These are phyloP conservation scores for Spathaspora boniae DNA, from an alignment of 805 yeast species.

Conservation along the genomic window DNA sequence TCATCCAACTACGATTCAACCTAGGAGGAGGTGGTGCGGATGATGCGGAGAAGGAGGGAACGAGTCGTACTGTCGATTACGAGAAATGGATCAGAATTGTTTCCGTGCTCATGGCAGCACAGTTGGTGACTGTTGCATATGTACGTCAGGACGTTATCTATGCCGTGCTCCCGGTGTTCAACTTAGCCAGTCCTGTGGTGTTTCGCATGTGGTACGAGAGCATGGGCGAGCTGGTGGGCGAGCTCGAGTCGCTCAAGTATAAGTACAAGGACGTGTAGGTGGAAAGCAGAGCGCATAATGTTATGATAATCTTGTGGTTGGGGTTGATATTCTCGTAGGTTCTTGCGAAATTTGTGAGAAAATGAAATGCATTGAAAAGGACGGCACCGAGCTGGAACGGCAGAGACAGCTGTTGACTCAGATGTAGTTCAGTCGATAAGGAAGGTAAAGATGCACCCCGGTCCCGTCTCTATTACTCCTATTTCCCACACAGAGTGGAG, in stretches of 20 bases:
- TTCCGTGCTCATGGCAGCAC: not conserved
- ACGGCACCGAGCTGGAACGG: not conserved
- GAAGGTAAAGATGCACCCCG: not conserved
- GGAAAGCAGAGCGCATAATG: too few species aligned
- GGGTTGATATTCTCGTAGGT: too few species aligned
- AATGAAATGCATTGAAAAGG: not conserved
- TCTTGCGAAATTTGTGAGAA: too few species aligned
- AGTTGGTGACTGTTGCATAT: not conserved
- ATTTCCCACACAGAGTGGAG: too few species aligned
- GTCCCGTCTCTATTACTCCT: too few species aligned
- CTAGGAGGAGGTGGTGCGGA: too few species aligned
- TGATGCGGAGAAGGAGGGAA: too few species aligned
- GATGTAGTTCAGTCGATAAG: not conserved
- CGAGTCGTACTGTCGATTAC: too few species aligned
- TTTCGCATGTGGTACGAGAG: conserved; percentile 11
- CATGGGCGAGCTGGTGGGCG: conserved; percentile 9
- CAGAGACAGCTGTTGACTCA: not conserved
- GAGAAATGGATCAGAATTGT: not conserved
- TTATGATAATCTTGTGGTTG: too few species aligned
- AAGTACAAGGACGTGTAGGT: conserved; percentile 16
- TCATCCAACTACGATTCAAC: conserved; percentile 4
- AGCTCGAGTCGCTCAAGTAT: conserved; percentile 13
- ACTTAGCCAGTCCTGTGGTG: conserved; percentile 8
- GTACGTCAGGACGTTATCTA: not conserved
- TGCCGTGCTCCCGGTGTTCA: conserved; percentile 10